Evolutionary conservation across 1,284 basidiomycete species (phyloP), one percentile per base, ranked within the genome.

Genomic region (Sporisorium graminicola): DNA sequence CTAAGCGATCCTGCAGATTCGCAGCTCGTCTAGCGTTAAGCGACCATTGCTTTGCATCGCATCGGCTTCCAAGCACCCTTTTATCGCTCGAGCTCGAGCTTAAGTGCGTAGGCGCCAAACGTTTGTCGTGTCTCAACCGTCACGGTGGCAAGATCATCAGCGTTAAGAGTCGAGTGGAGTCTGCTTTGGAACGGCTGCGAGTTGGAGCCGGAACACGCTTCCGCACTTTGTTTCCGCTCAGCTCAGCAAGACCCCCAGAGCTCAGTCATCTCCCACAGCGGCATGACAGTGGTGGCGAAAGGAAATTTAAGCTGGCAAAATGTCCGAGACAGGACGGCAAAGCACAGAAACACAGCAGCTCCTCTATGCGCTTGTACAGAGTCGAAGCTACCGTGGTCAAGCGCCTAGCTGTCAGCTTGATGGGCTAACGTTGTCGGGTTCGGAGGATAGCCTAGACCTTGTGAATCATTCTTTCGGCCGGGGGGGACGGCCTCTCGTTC

Each of bases 11-110:
- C 12, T 9, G 46, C 9, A 29, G 49, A 52, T 52, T 22, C 40
- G 51, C 51, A 52, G 51, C 51, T 52, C 51, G 51, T 37, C 22
- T 52, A 52, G 35, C 18, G 10, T 24, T 18, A 37, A 52, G 51
- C 51, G 51, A 52, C 33, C n/a, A 12, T 35, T 35, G 24, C 20
- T 35, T 51, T n/a, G 33, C 49, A 31, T 52, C 33, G 20, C 51
- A 13, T 52, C 50, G 47, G 44, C 44, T 46, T 46, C 27, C 12
- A 13, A 46, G 22, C 44, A 47, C 13, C 44, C 16, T 27, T 13
- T 29, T 12, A 16, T 26, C 26, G n/a, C n/a, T 47, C 46, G 26
- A 47, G 46, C 46, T 27, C 46, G 46, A 26, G n/a, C 20, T 4
- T 10, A 26, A 8, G 24, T 10, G 10, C 22, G n/a, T 22, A 14